Evolutionary conservation across 805 yeast genomes (phyloP).

Genomic region (Sugiyamaella qingdaonensis): DNA sequence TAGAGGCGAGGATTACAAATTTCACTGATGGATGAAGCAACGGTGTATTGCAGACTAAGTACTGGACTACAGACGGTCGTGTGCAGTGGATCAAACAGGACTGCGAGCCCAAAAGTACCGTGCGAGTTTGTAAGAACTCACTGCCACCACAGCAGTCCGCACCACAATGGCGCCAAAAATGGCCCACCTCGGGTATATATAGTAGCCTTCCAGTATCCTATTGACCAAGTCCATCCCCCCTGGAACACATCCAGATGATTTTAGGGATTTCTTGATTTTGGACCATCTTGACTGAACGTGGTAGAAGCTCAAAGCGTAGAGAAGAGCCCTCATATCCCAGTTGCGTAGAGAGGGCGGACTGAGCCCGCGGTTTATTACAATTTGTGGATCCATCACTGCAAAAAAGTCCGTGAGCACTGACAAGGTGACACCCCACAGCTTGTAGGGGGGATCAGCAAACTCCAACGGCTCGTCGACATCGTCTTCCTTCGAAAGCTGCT

Average conservation of each 20-base stretch:
- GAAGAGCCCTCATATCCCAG: conserved; percentile 26
- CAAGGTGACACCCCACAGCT: conserved; percentile 38
- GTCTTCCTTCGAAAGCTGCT: conserved; percentile 1
- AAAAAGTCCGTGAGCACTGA: conserved; percentile 33
- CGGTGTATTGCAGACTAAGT: too few relatives aligned
- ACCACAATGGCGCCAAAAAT: conserved; percentile 14
- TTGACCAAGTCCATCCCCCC: conserved; percentile 25
- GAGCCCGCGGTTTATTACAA: conserved; percentile 6
- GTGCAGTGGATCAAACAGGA: too few relatives aligned
- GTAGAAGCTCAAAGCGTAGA: conserved; percentile 3
- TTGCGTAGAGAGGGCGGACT: conserved; percentile 24
- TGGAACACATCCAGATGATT: conserved; percentile 1
- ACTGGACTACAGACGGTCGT: too few relatives aligned
- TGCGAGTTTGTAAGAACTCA: background rate
- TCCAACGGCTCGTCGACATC: background rate
- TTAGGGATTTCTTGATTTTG: conserved; percentile 1
- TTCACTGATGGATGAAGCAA: too few relatives aligned
- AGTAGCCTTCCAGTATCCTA: conserved; percentile 25
- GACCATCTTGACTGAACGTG: background rate
- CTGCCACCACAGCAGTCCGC: conserved; percentile 1
- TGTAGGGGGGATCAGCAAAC: conserved; percentile 25
- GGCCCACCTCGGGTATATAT: conserved; percentile 21
- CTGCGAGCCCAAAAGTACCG: background rate
- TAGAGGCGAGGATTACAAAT: too few relatives aligned
- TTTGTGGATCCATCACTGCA: conserved; percentile 22